Percentiles rank a stretch among this genome's conserved stretches.
Conservation (phyloP, 495 filamentous ascomycete species). For the Ascodesmis nigricans region DNA sequence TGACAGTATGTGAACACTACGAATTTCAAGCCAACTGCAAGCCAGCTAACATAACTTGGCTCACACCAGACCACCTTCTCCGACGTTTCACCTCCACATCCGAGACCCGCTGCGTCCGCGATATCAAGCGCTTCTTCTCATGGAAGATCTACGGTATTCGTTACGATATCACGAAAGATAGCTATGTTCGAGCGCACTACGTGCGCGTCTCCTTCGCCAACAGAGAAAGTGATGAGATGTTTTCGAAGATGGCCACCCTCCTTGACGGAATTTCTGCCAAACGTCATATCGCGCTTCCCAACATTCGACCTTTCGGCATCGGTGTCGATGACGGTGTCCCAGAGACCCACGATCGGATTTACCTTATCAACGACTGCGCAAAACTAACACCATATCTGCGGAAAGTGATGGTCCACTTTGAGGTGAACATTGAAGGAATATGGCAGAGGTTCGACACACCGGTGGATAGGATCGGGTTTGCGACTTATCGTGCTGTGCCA, state of each 20-base stretch:
- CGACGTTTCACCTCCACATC: slow-evolving; percentile 1
- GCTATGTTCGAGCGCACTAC: slow-evolving; percentile 14
- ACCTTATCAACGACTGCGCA: slow-evolving; percentile 18
- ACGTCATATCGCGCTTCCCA: slow-evolving; percentile 13
- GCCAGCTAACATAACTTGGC: not conserved
- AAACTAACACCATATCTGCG: slow-evolving; percentile 18
- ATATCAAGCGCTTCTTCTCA: slow-evolving; percentile 15
- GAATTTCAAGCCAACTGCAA: slow-evolving; percentile 5
- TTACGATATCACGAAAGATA: slow-evolving; percentile 6
- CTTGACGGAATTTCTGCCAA: slow-evolving; percentile 17
- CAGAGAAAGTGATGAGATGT: not conserved
- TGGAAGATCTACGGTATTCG: slow-evolving; percentile 19
- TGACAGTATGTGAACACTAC: slow-evolving; percentile 10
- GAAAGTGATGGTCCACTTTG: slow-evolving; percentile 12
- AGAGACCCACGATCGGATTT: slow-evolving; percentile 11
- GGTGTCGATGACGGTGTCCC: slow-evolving; percentile 16
- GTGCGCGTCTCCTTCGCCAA: slow-evolving; percentile 10
- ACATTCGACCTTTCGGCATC: slow-evolving; percentile 16
- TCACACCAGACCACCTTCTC: not conserved
- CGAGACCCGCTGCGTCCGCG: slow-evolving; percentile 17
- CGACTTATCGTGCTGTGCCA: slow-evolving; percentile 12
- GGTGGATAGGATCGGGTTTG: slow-evolving; percentile 18
- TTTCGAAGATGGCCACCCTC: slow-evolving; percentile 3
- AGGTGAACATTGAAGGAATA: slow-evolving; percentile 6
- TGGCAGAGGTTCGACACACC: slow-evolving; percentile 12